Base-by-base conservation (phyloP, 2,329 filamentous ascomycete species). In the Microthyrium microscopicum region DNA sequence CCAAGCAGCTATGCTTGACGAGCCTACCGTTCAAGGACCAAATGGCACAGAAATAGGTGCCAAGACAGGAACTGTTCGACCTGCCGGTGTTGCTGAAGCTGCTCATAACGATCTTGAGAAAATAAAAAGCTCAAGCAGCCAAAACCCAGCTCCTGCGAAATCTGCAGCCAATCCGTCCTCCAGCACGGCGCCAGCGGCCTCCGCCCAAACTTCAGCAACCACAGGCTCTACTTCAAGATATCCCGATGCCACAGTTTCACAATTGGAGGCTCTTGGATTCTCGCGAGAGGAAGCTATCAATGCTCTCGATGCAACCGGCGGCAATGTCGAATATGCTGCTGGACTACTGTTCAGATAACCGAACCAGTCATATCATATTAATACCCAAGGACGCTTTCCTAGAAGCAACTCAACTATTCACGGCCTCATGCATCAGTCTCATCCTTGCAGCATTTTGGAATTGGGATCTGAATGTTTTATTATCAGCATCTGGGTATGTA, bases 31-130 rank as follows among this genome's bases (percentile, higher is more conserved):
- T 31, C 68, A 74, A 28, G 89, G 89, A 0, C 81, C 85, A 1
- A 80, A 78, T 25, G 87, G 85, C n/a, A 91, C 82, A 8, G 75
- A 81, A 31, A 83, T 95, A 40, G 87, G 87, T 27, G 76, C 78
- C 31, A 70, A 75, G 36, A 79, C 84, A 3, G 89, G 89, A 12
- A 83, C 78, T 18, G 71, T 89, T 16, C 69, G 6, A 66, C 67
- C 5, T 47, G 54, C n/a, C 52, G 52, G 37, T 44, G 51, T 49
- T 27, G 44, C 53, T 12, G 44, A 44, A 19, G 40, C 46, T 12
- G 44, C 51, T 33, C 42, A 20, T 4, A 19, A 16, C 5, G 31
- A 35, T 31, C 26, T 38, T n/a, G 36, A 31, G 12, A 30, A 30
- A 26, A 31, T 30, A 15, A 21, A 41, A 40, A 13, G 40, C 38